Evolutionary conservation across 2,329 filamentous ascomycete genomes (phyloP).

Genomic region (Phoma sp.): DNA sequence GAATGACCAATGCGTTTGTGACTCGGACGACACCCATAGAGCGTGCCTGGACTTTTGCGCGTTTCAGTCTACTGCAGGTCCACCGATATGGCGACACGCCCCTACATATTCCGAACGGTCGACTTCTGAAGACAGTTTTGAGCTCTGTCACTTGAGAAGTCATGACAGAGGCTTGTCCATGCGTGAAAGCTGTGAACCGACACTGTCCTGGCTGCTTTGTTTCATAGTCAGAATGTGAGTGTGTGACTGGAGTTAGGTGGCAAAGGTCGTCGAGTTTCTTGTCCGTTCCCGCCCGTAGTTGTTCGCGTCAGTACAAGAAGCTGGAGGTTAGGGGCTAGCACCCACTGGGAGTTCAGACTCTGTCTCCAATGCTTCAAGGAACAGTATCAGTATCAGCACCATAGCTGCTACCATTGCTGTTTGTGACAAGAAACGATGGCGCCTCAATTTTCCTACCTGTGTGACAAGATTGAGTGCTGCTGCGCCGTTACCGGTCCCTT

Average conservation of each 20-base stretch:
- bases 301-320: background rate
- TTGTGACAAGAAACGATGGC: background rate
- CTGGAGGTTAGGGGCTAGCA: background rate
- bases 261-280: background rate
- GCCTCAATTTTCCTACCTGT: background rate
- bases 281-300: background rate
- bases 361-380: background rate
- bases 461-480: background rate
- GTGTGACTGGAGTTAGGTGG: background rate
- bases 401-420: background rate
- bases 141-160: background rate
- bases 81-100: slow-evolving; percentile 4
- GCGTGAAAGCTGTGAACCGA: background rate
- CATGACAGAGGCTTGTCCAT: background rate
- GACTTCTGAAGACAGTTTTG: background rate
- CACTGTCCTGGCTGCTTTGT: background rate
- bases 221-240: background rate
- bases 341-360: background rate
- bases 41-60: background rate
- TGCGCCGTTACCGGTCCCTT: background rate
- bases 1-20: background rate
- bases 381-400: background rate
- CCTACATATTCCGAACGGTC: background rate
- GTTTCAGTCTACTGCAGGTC: slow-evolving; percentile 35
- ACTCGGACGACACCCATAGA: background rate